phyloP scores from a whole-genome alignment of 768 basidiomycete genomes.

The Suillus variegatus region DNA sequence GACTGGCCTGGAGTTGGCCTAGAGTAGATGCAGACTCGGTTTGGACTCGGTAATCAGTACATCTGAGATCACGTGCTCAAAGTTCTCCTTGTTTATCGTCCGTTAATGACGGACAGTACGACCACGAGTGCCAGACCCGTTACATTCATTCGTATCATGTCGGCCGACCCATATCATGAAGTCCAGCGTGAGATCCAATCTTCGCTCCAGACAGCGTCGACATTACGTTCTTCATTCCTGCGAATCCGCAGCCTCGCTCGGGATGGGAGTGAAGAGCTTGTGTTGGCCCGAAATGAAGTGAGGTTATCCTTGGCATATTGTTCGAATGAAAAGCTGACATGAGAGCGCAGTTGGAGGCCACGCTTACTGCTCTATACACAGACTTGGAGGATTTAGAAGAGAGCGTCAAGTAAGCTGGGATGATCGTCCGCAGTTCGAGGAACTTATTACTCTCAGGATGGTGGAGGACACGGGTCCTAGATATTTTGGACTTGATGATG shows the following conservation, averaged over 20 bases:
- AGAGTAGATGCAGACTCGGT: no score
- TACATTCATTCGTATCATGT: conserved; percentile 41
- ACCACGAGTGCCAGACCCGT: not conserved
- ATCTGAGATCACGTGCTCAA: conserved; percentile 6
- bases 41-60: no score
- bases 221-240: conserved; percentile 72
- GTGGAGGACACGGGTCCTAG: conserved; percentile 86
- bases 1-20: no score
- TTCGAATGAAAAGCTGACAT: not conserved
- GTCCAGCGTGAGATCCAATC: conserved; percentile 82
- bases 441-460: conserved; percentile 50
- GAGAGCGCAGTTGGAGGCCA: conserved; percentile 62
- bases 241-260: conserved; percentile 77
- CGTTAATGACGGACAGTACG: not conserved
- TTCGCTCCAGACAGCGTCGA: conserved; percentile 69
- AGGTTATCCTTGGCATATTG: conserved; percentile 15
- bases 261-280: conserved; percentile 77
- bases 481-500: conserved; percentile 78
- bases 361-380: conserved; percentile 75
- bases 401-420: conserved; percentile 71
- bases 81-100: not conserved
- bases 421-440: conserved; percentile 2
- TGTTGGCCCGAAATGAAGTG: conserved; percentile 80
- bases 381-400: conserved; percentile 94
- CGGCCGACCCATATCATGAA: conserved; percentile 83